These are phyloP conservation scores for Aphanomyces euteiches DNA, from an alignment of 352 stramenopile species.

Conservation along the genomic window DNA sequence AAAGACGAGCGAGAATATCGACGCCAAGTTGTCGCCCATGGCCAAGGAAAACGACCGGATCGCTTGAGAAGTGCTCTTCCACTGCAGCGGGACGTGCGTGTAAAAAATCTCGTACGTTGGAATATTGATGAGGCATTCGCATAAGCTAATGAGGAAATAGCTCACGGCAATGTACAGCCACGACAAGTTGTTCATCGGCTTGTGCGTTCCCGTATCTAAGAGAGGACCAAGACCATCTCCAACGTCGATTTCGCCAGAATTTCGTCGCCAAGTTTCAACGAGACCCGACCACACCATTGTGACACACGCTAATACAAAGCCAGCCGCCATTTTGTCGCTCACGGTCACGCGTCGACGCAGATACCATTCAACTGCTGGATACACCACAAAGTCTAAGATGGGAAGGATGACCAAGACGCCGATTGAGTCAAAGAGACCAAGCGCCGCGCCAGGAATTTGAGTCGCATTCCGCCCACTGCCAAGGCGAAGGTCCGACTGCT, in stretches of 20 bases:
- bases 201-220: constrained; percentile 48
- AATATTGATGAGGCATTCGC: constrained; percentile 81
- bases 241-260: neutral
- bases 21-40: constrained; percentile 83
- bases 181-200: constrained; percentile 30
- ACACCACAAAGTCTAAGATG: neutral
- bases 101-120: constrained; percentile 85
- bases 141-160: constrained; percentile 44
- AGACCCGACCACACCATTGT: neutral
- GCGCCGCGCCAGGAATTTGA: neutral
- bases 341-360: neutral
- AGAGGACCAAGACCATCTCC: constrained; percentile 33
- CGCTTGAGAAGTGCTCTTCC: constrained; percentile 80
- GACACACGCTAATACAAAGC: neutral
- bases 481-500: neutral
- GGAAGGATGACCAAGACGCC: neutral
- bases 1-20: constrained; percentile 80
- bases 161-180: neutral
- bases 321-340: neutral
- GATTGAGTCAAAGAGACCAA: neutral
- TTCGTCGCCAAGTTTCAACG: neutral
- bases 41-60: constrained; percentile 85
- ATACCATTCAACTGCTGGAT: neutral
- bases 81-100: constrained; percentile 76
- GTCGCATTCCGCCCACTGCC: constrained; percentile 28